Percentiles rank a stretch among this genome's conserved stretches.
Evolutionary conservation across 208 protist genomes (phyloP).

Genomic region (Trypanosoma mega): DNA sequence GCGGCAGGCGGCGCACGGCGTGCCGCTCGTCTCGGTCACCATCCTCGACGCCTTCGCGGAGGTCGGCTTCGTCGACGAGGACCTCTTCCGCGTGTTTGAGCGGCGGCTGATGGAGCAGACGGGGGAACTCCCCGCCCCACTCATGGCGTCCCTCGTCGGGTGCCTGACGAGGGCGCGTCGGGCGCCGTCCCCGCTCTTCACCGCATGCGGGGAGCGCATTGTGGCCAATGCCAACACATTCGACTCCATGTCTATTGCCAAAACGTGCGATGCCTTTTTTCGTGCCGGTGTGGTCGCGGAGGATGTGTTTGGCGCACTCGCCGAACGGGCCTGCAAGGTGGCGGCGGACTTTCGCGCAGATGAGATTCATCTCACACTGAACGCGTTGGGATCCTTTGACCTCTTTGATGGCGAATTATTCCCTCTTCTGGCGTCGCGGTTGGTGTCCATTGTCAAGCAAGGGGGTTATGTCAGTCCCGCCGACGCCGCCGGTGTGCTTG

Average conservation of each 20-base stretch:
- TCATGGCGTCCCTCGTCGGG: conserved; percentile 66
- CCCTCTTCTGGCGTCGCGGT: conserved; percentile 78
- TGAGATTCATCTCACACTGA: conserved; percentile 66
- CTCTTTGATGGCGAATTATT: conserved; percentile 90
- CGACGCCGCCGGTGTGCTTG: conserved; percentile 71
- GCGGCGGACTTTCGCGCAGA: conserved; percentile 71
- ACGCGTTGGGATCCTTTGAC: conserved; percentile 80
- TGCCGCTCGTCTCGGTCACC: conserved; percentile 68
- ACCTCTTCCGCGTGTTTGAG: conserved; percentile 75
- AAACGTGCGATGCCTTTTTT: conserved; percentile 71
- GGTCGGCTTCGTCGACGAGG: conserved; percentile 69
- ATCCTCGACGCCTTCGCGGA: conserved; percentile 83
- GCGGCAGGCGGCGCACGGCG: conserved; percentile 37
- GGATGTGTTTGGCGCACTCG: conserved; percentile 83
- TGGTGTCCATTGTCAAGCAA: conserved; percentile 57
- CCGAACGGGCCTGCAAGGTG: conserved; percentile 83
- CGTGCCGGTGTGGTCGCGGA: conserved; percentile 63
- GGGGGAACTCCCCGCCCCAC: conserved; percentile 50
- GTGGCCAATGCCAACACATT: conserved; percentile 60
- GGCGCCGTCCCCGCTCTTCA: conserved; percentile 43
- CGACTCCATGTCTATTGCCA: conserved; percentile 77
- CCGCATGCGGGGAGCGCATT: conserved; percentile 43
- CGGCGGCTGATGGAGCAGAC: conserved; percentile 56
- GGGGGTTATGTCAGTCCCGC: conserved; percentile 50
- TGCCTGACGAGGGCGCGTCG: conserved; percentile 62